phyloP scores from a whole-genome alignment of 805 yeast genomes.

The Sporopachydermia quercuum region DNA sequence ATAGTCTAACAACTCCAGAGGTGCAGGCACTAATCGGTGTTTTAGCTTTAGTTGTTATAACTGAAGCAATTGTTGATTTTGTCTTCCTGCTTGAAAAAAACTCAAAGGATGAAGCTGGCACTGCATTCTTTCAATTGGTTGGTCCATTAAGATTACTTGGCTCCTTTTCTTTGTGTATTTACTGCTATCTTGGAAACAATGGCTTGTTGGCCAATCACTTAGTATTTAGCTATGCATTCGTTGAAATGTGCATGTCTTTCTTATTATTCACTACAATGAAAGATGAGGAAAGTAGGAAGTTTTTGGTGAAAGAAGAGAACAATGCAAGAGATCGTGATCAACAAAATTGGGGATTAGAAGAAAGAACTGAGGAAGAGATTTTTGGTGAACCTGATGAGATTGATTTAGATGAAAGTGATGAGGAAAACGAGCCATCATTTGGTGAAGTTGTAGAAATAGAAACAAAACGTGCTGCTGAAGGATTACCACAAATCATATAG shows the following conservation, averaged over 20 bases:
- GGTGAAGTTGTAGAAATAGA: slow-evolving; percentile 10
- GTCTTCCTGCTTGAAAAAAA: background rate
- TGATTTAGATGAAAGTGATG: background rate
- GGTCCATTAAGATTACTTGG: background rate
- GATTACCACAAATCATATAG: background rate
- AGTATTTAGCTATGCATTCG: background rate
- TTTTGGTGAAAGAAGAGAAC: background rate
- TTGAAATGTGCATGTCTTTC: background rate
- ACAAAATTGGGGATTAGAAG: background rate
- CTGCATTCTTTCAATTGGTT: background rate
- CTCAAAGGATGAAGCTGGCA: background rate
- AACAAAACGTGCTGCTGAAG: background rate
- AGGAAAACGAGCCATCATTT: slow-evolving; percentile 1
- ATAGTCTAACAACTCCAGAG: background rate
- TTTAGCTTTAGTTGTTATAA: background rate
- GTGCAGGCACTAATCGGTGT: background rate
- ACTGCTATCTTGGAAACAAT: background rate
- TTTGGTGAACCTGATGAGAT: slow-evolving; percentile 1
- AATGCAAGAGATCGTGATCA: background rate
- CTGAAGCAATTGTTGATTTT: background rate
- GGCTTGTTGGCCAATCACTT: background rate
- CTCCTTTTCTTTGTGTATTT: background rate
- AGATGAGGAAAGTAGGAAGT: slow-evolving; percentile 1
- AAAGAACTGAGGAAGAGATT: background rate
- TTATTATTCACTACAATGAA: background rate